A percentile compares a stretch with the other conserved stretches of the same genome.
These are phyloP conservation scores for Lachancea cidri DNA, from an alignment of 805 yeast species.

Conservation along the genomic window DNA sequence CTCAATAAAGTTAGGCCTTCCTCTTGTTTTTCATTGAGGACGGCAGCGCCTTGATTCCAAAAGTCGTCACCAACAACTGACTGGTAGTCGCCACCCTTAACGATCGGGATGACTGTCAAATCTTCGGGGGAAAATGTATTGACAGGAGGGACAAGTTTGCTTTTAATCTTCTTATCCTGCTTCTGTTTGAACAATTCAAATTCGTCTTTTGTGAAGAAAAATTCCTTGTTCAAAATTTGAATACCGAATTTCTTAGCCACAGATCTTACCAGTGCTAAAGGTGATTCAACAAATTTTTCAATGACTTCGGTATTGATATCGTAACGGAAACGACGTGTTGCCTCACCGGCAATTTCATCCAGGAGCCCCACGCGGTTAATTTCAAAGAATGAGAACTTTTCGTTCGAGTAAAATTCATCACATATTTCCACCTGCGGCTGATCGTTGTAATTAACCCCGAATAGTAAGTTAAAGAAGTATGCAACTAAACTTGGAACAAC, in stretches of 20 bases:
- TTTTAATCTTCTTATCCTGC: conserved; percentile 36
- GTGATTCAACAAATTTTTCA: conserved; percentile 32
- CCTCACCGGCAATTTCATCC: conserved; percentile 46
- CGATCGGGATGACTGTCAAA: conserved; percentile 67
- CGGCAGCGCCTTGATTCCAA: conserved; percentile 55
- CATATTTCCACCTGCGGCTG: conserved; percentile 40
- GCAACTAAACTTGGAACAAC: conserved; percentile 57
- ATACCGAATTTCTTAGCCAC: conserved; percentile 77
- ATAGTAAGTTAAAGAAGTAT: conserved; percentile 65
- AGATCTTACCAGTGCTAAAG: conserved; percentile 52
- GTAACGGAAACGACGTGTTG: conserved; percentile 58
- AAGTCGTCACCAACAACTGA: conserved; percentile 71
- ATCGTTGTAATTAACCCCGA: conserved; percentile 47
- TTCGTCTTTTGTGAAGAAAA: conserved; percentile 38
- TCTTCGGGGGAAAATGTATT: conserved; percentile 56
- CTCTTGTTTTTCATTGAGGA: conserved; percentile 38
- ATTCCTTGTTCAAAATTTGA: conserved; percentile 59
- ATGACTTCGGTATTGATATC: conserved; percentile 48
- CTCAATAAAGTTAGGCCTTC: conserved; percentile 58
- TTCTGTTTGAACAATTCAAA: conserved; percentile 28
- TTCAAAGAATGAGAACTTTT: conserved; percentile 38
- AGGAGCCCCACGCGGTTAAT: conserved; percentile 45
- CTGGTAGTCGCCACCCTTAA: conserved; percentile 64
- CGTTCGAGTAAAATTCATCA: conserved; percentile 41
- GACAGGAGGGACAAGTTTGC: conserved; percentile 25